A percentile compares a stretch with the other conserved stretches of the same genome.
These are phyloP conservation scores for Phytopythium cucurbitacearum DNA, from an alignment of 352 stramenopile genomes.

Conservation along the genomic window DNA sequence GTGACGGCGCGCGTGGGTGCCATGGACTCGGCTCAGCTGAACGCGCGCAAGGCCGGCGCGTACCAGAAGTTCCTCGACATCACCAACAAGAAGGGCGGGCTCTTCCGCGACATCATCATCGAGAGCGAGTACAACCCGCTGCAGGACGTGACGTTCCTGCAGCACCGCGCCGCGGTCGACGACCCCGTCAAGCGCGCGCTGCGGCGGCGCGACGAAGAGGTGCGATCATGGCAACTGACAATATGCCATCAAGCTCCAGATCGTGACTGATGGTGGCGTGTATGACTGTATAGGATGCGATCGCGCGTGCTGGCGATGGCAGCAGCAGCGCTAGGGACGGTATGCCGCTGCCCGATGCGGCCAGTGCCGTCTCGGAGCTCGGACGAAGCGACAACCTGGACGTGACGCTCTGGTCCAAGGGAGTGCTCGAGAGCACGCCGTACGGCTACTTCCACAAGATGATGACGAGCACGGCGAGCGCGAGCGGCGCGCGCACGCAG, in stretches of 20 bases:
- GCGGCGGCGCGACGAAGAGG: constrained; percentile 58
- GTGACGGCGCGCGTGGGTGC: constrained; percentile 46
- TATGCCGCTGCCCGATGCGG: constrained; percentile 2
- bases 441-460: constrained; percentile 87
- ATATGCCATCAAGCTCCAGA: not conserved
- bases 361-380: not conserved
- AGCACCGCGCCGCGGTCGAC: constrained; percentile 41
- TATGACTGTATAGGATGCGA: constrained; percentile 24
- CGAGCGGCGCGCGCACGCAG: constrained; percentile 45
- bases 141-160: constrained; percentile 54
- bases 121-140: constrained; percentile 82
- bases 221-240: constrained; percentile 1
- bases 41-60: constrained; percentile 43
- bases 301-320: constrained; percentile 34
- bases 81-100: constrained; percentile 74
- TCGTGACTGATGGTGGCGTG: not conserved
- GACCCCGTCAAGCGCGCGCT: constrained; percentile 67
- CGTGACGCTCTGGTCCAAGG: constrained; percentile 70
- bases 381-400: constrained; percentile 64
- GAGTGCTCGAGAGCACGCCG: constrained; percentile 71
- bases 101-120: constrained; percentile 85
- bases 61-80: constrained; percentile 80
- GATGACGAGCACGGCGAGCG: constrained; percentile 47
- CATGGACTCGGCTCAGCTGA: constrained; percentile 41
- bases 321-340: constrained; percentile 5